Conservation (phyloP, 1,284 basidiomycete species). For the Moesziomyces parantarcticus region DNA sequence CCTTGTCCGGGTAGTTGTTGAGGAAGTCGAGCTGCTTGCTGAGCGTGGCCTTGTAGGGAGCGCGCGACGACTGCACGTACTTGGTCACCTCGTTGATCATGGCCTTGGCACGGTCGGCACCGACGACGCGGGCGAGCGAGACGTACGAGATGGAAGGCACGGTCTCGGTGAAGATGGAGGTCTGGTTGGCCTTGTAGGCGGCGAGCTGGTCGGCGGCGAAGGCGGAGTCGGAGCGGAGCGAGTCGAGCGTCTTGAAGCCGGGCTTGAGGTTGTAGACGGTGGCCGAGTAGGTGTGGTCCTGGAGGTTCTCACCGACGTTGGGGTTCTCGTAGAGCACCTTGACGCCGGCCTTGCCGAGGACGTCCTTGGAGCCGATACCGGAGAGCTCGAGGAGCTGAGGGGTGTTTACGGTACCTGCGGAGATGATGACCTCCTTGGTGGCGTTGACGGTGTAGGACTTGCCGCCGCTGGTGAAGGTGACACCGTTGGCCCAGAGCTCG, state of each 20-base stretch:
- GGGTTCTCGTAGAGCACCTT: conserved; percentile 53
- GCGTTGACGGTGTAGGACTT: conserved; percentile 52
- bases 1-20: conserved; percentile 39
- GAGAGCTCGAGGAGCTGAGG: conserved; percentile 72
- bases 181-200: conserved; percentile 52
- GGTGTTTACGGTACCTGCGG: conserved; percentile 58
- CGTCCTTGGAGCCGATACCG: conserved; percentile 70
- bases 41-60: conserved; percentile 54
- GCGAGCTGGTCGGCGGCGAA: conserved; percentile 54
- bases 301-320: conserved; percentile 70
- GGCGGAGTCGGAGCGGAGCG: conserved; percentile 53
- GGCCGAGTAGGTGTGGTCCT: conserved; percentile 69
- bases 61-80: conserved; percentile 40
- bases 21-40: conserved; percentile 62
- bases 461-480: conserved; percentile 45
- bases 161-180: conserved; percentile 55
- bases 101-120: conserved; percentile 32
- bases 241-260: conserved; percentile 55
- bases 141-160: conserved; percentile 64
- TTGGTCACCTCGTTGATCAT: conserved; percentile 45
- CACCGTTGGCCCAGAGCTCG: conserved; percentile 42
- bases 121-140: conserved; percentile 54
- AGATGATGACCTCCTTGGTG: conserved; percentile 58
- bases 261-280: conserved; percentile 58
- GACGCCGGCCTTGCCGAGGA: conserved; percentile 69